Evolutionary conservation across 352 stramenopile species (phyloP), one percentile per base, ranked within the genome.

Genomic region (Labyrinthula sp.): DNA sequence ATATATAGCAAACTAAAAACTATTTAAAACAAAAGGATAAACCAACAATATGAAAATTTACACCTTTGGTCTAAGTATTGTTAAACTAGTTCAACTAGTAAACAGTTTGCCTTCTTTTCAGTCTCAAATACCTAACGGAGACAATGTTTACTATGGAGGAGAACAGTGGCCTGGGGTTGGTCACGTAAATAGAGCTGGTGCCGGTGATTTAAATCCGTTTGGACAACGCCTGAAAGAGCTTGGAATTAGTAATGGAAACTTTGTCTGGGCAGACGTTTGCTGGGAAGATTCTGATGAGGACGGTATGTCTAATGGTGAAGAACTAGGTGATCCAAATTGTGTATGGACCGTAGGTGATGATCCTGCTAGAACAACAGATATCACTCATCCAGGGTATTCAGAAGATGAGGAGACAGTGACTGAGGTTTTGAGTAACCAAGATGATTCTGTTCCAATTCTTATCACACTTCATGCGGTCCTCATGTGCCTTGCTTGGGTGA

Each of bases 321-420:
- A 89, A 45, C 61, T 89, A 0, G 75, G 73, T 6, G 77, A 89
- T 43, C 72, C 74, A 7, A 77, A 72, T 56, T 89, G 77, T 48
- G 47, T 48, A 4, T 88, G 72, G 72, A 58, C 36, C 6, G 56
- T 30, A 30, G 55, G 58, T 40, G 34, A 38, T 27, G 15, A 21
- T 34, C 37, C 37, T 3, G 4, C 3, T 5, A 12, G 4, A 4
- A 36, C 37, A 12, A 43, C 17, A 14, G n/a, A n/a, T n/a, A 41
- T 43, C 4, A 20, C 37, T n/a, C 28, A 43, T 17, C 37, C 37
- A n/a, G 37, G 37, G 4, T n/a, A n/a, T n/a, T n/a, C n/a, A n/a
- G n/a, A n/a, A n/a, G n/a, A n/a, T n/a, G n/a, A n/a, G n/a, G n/a
- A n/a, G n/a, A n/a, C n/a, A n/a, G n/a, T n/a, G n/a, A n/a, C n/a